phyloP scores from a whole-genome alignment of 176 grass and related monocot species.

The Chrysopogon serrulatus region DNA sequence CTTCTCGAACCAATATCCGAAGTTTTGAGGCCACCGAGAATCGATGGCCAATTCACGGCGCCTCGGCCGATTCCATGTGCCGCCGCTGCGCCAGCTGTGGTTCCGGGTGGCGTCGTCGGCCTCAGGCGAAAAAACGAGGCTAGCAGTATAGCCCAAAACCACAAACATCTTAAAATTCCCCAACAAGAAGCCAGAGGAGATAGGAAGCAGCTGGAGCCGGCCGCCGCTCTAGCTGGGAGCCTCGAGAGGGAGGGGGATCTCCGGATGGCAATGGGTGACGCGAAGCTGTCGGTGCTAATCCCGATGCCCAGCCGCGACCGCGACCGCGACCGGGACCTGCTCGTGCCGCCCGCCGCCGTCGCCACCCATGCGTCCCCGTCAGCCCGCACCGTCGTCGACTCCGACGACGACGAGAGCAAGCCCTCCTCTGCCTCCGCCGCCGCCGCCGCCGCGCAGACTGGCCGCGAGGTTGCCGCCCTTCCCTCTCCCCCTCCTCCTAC shows the following conservation, averaged over 20 bases:
- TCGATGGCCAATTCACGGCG: too few relatives aligned
- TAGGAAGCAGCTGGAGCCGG: neutral
- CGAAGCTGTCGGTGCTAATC: slow-evolving; percentile 36
- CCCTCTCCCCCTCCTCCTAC: neutral
- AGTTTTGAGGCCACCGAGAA: too few relatives aligned
- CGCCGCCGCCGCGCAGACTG: slow-evolving; percentile 32
- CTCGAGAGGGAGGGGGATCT: neutral
- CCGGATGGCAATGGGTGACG: slow-evolving; percentile 37
- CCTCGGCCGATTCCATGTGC: too few relatives aligned
- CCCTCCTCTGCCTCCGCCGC: slow-evolving; percentile 41
- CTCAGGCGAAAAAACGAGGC: too few relatives aligned
- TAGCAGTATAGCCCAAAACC: too few relatives aligned
- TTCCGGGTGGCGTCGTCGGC: too few relatives aligned
- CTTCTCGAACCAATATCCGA: too few relatives aligned
- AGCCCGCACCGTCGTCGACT: neutral
- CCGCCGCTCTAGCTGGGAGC: neutral
- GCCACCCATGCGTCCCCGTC: slow-evolving; percentile 5
- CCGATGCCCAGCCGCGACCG: slow-evolving; percentile 43
- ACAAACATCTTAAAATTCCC: too few relatives aligned
- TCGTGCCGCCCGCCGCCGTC: slow-evolving; percentile 26
- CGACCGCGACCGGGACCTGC: slow-evolving; percentile 49
- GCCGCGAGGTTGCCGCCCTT: slow-evolving; percentile 40
- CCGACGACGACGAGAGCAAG: slow-evolving; percentile 44
- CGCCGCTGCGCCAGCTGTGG: too few relatives aligned
- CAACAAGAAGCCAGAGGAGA: neutral